A percentile compares a stretch with the other conserved stretches of the same genome.
Conservation (phyloP, 495 filamentous ascomycete species). For the Neurospora sp. region DNA sequence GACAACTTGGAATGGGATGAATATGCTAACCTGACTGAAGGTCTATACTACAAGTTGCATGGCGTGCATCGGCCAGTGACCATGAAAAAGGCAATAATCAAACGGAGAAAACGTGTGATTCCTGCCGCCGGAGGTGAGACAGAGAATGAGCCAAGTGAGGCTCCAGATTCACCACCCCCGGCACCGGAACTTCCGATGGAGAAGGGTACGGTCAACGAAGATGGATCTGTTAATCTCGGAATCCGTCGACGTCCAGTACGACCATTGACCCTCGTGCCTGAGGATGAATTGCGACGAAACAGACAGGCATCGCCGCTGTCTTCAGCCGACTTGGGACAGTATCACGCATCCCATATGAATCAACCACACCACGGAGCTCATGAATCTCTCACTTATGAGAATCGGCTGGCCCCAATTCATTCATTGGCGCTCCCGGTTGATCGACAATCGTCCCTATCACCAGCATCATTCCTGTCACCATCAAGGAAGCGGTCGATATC, state of each 20-base stretch:
- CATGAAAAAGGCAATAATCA: conserved; percentile 97
- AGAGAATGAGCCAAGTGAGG: conserved; percentile 33
- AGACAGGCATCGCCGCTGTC: conserved; percentile 26
- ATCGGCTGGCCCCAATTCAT: conserved; percentile 43
- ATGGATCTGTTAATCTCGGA: conserved; percentile 50
- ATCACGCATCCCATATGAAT: conserved; percentile 29
- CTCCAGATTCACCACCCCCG: conserved; percentile 32
- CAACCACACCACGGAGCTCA: conserved; percentile 22
- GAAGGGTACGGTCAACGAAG: conserved; percentile 40
- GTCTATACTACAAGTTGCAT: conserved; percentile 95
- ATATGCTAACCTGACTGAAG: conserved; percentile 33
- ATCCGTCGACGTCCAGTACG: conserved; percentile 39
- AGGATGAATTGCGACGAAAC: conserved; percentile 28
- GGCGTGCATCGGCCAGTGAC: conserved; percentile 83
- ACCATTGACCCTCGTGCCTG: conserved; percentile 36
- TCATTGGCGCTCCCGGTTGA: conserved; percentile 30
- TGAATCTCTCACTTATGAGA: conserved; percentile 41
- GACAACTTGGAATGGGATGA: not conserved
- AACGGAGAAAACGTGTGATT: conserved; percentile 89
- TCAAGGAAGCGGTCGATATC: conserved; percentile 60
- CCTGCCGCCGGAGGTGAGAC: conserved; percentile 50
- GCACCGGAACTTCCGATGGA: conserved; percentile 28
- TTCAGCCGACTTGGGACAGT: conserved; percentile 30
- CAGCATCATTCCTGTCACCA: conserved; percentile 41
- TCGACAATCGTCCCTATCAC: conserved; percentile 40